Base-by-base conservation (phyloP, 2,329 filamentous ascomycete species). In the Neofusicoccum parvum region DNA sequence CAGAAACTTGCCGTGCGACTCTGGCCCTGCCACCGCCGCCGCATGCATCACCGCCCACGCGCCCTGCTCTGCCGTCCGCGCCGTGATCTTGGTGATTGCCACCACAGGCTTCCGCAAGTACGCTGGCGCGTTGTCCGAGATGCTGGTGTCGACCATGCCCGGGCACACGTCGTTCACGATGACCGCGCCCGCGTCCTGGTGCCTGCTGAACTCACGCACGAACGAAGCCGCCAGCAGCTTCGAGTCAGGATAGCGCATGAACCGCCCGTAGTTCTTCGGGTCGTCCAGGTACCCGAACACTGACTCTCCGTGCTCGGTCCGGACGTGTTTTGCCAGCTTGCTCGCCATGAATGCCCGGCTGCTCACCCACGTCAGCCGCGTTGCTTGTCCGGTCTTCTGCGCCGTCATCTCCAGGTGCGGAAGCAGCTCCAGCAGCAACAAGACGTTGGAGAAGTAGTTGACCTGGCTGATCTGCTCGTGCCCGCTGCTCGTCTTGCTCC, bases 381-480 rank as follows among this genome's bases (percentile, higher is more conserved):
- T 39, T 4, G 46, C 11, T n/a, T 43, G 11, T 10, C 43, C 43
- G 5, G n/a, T 17, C 12, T 34, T 49, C 23, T 20, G 23, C 20
- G 54, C 54, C 23, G 58, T 36, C 10, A 10, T 7, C 12, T 51
- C 45, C 12, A 62, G 32, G 15, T 23, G 17, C 10, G 59, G 59
- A 20, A 62, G 46, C 3, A 51, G 46, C 46, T 62, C 41, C 17
- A 62, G 59, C 23, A 62, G 36, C 32, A 62, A 17, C 45, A 51
- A 17, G 3, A 39, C 45, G 32, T 51, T 51, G 9, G 59, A 51
- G 15, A 50, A 36, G 23, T 50, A 62, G 20, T 62, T 62, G 34
- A 62, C 37, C 46, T 62, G 59, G 32, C 32, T 45, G 41, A 62
- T 39, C n/a, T 41, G 9, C 11, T 62, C 58, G 34, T 62, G 58